Conservation (phyloP, 371 early-diverging fungal species). For the Actinomortierella ambigua region DNA sequence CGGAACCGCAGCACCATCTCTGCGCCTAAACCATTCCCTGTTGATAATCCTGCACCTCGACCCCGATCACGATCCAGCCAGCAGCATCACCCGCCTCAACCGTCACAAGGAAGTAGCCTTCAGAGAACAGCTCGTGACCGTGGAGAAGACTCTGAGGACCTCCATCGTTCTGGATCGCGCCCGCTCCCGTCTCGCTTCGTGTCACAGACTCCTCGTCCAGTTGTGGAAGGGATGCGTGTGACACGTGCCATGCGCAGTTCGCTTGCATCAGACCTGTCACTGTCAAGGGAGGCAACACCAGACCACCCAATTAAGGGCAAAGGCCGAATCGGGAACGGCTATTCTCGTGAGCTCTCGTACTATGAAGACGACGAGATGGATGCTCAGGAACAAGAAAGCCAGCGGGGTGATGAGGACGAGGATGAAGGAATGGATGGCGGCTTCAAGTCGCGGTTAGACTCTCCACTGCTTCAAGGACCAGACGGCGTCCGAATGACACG, state of each 20-base stretch:
- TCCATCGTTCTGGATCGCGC: conserved; percentile 13
- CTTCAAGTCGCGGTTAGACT: conserved; percentile 12
- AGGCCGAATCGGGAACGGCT: conserved; percentile 10
- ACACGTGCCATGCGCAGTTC: conserved; percentile 37
- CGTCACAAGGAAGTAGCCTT: too few relatives aligned
- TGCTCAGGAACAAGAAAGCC: conserved; percentile 4
- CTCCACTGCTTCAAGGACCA: conserved; percentile 3
- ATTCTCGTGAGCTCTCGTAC: conserved; percentile 12
- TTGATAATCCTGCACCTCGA: conserved; percentile 17
- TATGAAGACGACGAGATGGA: conserved; percentile 31
- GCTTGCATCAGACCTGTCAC: conserved; percentile 20
- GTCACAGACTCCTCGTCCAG: conserved; percentile 13
- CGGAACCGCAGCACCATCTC: conserved; percentile 37
- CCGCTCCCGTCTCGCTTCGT: conserved; percentile 18
- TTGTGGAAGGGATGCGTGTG: conserved; percentile 43
- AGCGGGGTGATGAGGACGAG: conserved; percentile 18
- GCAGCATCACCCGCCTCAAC: conserved; percentile 6
- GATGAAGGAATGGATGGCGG: conserved; percentile 15
- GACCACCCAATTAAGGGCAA: conserved; percentile 13
- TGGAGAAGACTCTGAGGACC: conserved; percentile 10
- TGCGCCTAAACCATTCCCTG: conserved; percentile 37
- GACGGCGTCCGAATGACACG: conserved; percentile 29
- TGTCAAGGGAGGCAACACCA: conserved; percentile 21
- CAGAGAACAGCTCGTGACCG: conserved; percentile 6
- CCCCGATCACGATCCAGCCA: conserved; percentile 10